These are phyloP conservation scores for Globisporangium cederbergense DNA, from an alignment of 352 stramenopile genomes.

Conservation along the genomic window DNA sequence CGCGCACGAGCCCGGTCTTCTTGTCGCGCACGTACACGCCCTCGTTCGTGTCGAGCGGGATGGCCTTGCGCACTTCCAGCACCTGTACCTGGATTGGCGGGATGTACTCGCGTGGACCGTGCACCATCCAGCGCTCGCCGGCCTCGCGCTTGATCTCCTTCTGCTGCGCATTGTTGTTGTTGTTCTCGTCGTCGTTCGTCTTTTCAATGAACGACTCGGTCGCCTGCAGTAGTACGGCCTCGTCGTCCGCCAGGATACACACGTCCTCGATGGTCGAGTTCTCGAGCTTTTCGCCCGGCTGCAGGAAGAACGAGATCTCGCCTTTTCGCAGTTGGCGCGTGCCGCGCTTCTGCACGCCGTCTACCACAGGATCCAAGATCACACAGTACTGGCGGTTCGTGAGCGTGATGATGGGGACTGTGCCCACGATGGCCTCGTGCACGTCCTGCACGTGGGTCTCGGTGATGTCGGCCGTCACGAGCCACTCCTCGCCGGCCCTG, in stretches of 20 bases:
- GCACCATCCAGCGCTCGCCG: conserved; percentile 79
- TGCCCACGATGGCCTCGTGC: conserved; percentile 66
- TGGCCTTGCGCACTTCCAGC: conserved; percentile 69
- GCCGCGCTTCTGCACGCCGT: conserved; percentile 62
- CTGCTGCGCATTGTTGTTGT: conserved; percentile 23
- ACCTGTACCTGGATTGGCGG: conserved; percentile 73
- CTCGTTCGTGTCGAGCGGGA: conserved; percentile 78
- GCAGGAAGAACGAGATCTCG: conserved; percentile 71
- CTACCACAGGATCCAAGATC: conserved; percentile 67
- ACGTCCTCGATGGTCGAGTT: conserved; percentile 63
- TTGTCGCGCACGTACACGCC: conserved; percentile 76
- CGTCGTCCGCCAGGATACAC: conserved; percentile 65
- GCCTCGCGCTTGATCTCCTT: conserved; percentile 48
- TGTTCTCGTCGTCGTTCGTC: not conserved
- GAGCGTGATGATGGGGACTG: conserved; percentile 55
- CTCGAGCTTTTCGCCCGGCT: conserved; percentile 58
- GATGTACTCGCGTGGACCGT: conserved; percentile 77
- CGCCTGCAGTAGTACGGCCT: conserved; percentile 74
- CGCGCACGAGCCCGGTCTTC: conserved; percentile 69
- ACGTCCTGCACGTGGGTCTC: conserved; percentile 80
- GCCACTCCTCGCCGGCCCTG: conserved; percentile 77
- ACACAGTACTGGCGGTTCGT: conserved; percentile 83
- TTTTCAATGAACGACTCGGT: conserved; percentile 63
- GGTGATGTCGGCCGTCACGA: conserved; percentile 64
- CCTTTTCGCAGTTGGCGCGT: conserved; percentile 72